A percentile compares a stretch with the other conserved stretches of the same genome.
phyloP scores from a whole-genome alignment of 768 basidiomycete genomes.

The Auriscalpium microsporum region DNA sequence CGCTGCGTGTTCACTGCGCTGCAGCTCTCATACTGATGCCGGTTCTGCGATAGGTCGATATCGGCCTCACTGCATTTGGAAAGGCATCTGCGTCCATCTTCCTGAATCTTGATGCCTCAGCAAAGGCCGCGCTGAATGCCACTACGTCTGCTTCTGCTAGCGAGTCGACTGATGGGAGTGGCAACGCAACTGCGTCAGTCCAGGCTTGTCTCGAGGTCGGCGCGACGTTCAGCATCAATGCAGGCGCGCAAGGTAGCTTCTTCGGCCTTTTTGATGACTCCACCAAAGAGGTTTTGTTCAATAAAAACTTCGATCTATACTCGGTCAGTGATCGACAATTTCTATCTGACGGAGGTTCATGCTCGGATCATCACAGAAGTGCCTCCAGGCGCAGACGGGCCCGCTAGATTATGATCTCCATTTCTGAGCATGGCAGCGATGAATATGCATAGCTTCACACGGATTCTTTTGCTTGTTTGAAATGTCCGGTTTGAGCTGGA shows the following conservation, averaged over 20 bases:
- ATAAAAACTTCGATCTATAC: neutral
- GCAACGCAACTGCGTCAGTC: neutral
- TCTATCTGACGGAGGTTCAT: no score
- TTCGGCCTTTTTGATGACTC: neutral
- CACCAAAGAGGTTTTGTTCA: neutral
- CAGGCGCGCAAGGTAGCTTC: neutral
- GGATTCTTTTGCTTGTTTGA: no score
- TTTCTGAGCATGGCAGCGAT: no score
- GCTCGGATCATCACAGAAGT: no score
- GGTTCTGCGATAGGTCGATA: constrained; percentile 2
- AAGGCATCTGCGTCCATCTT: neutral
- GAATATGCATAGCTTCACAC: no score
- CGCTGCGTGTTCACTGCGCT: no score
- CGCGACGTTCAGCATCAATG: neutral
- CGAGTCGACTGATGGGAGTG: neutral
- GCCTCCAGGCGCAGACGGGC: no score
- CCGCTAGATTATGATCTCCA: no score
- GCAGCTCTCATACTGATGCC: constrained; percentile 18
- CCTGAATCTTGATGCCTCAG: constrained; percentile 3
- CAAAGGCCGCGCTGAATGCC: neutral
- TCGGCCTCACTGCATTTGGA: neutral
- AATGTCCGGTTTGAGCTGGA: no score
- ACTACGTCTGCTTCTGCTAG: neutral
- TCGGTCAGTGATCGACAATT: neutral
- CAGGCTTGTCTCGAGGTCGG: constrained; percentile 3